Percentiles rank a stretch among this genome's conserved stretches.
These are phyloP conservation scores for Tricholoma hemisulphureum DNA, from an alignment of 768 basidiomycete species.

Conservation along the genomic window DNA sequence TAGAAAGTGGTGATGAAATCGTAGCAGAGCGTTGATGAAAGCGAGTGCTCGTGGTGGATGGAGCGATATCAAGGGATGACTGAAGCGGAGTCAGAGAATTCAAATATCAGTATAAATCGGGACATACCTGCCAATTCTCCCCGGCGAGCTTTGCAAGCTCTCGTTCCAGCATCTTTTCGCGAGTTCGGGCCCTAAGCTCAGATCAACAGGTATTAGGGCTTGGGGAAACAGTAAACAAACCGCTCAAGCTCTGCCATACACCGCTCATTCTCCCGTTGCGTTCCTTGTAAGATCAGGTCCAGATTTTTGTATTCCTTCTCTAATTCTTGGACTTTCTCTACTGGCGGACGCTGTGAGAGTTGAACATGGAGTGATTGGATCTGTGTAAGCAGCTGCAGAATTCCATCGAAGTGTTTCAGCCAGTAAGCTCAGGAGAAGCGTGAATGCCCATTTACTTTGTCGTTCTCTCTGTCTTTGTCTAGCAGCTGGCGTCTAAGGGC, in stretches of 20 bases:
- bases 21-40: slow-evolving; percentile 37
- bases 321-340: slow-evolving; percentile 63
- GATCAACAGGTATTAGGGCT: neutral
- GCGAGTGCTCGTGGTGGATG: slow-evolving; percentile 22
- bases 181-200: slow-evolving; percentile 49
- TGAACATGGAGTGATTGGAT: slow-evolving; percentile 64
- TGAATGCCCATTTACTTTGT: slow-evolving; percentile 46
- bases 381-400: slow-evolving; percentile 55
- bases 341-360: slow-evolving; percentile 63
- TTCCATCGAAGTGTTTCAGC: neutral
- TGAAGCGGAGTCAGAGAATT: slow-evolving; percentile 7
- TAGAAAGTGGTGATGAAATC: slow-evolving; percentile 21
- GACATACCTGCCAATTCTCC: slow-evolving; percentile 77
- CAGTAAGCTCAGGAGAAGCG: neutral
- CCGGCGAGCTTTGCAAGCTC: slow-evolving; percentile 70
- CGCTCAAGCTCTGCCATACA: slow-evolving; percentile 80
- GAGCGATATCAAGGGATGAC: slow-evolving; percentile 35
- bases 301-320: slow-evolving; percentile 74
- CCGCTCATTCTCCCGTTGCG: slow-evolving; percentile 82
- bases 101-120: slow-evolving; percentile 5
- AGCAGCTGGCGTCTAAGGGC: slow-evolving; percentile 59
- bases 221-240: slow-evolving; percentile 33
- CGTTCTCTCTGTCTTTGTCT: slow-evolving; percentile 69
- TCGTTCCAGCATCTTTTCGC: slow-evolving; percentile 75
- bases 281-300: slow-evolving; percentile 74